Evolutionary conservation across 208 protist species (phyloP), one percentile per base, ranked within the genome.

Genomic region (Trypanosoma grayi): DNA sequence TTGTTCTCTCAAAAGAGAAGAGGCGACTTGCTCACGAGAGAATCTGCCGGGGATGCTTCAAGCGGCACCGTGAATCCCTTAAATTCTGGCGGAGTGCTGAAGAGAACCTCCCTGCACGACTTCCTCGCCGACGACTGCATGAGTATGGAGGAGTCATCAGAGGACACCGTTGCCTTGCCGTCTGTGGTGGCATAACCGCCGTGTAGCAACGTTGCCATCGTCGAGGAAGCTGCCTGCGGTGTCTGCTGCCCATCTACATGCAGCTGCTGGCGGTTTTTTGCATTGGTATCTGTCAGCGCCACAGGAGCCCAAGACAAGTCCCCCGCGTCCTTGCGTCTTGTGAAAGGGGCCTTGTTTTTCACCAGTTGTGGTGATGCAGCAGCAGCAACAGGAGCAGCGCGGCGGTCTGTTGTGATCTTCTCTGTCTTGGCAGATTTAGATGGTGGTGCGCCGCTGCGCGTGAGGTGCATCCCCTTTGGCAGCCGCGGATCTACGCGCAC

Each of bases 21-120:
- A n/a, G 65, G 65, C 31, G 57, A 71, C 18, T 54, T 71, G 16
- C 31, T 37, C 39, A 36, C 30, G 0, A 60, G 25, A 7, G 65
- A 71, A 36, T 71, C 65, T 2, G 40, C 50, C 13, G 65, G 57
- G 13, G 65, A 60, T 1, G 33, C 34, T 22, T 71, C 57, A 20
- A 71, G 14, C 25, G 50, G 47, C n/a, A 37, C 57, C 31, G 18
- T 53, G 57, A 93, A 93, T 1, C 83, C 86, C 3, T 83, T 81
- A 51, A 93, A 90, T 58, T 81, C 78, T 2, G 86, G 86, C 20
- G 86, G 86, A 6, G 86, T 93, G 50, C 70, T 79, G 46, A 93
- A 93, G 14, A 87, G 36, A 39, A 65, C 51, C 27, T 71, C 65
- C 20, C 40, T 33, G 10, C 40, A 46, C 2, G 65, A 45, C 40